These are phyloP conservation scores for Mycena leptocephala DNA, from an alignment of 768 basidiomycete genomes.

Conservation along the genomic window DNA sequence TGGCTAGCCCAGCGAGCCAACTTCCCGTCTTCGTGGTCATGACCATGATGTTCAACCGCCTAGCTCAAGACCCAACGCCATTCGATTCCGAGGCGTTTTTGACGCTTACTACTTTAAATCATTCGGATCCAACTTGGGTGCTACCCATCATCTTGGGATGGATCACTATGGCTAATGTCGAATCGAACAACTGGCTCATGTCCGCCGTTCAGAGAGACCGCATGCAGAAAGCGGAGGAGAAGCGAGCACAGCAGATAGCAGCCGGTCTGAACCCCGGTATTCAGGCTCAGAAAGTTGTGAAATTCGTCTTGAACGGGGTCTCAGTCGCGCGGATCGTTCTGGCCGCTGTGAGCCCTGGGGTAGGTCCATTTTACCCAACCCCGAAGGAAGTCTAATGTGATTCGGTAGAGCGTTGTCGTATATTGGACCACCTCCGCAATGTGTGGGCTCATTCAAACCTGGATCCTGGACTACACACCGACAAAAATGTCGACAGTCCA, in stretches of 20 bases:
- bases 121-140: constrained; percentile 79
- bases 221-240: constrained; percentile 62
- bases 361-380: constrained; percentile 50
- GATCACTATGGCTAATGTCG: constrained; percentile 85
- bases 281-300: constrained; percentile 63
- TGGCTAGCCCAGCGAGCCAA: constrained; percentile 76
- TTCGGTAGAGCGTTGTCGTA: constrained; percentile 72
- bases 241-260: constrained; percentile 63
- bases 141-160: constrained; percentile 83
- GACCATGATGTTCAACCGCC: constrained; percentile 69
- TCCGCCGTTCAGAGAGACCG: constrained; percentile 71
- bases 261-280: constrained; percentile 63
- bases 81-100: constrained; percentile 87
- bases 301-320: constrained; percentile 67
- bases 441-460: constrained; percentile 84
- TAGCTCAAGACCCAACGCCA: constrained; percentile 73
- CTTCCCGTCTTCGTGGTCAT: constrained; percentile 82
- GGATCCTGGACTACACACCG: constrained; percentile 70
- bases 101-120: constrained; percentile 78
- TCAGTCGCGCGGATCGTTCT: constrained; percentile 80
- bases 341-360: constrained; percentile 81
- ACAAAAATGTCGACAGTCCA: constrained; percentile 5
- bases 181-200: constrained; percentile 83
- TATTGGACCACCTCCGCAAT: constrained; percentile 87
- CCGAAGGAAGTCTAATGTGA: constrained; percentile 13